Percentiles rank a stretch among this genome's conserved stretches.
Evolutionary conservation across 208 protist genomes (phyloP).

Genomic region (Naegleria lovaniensis): DNA sequence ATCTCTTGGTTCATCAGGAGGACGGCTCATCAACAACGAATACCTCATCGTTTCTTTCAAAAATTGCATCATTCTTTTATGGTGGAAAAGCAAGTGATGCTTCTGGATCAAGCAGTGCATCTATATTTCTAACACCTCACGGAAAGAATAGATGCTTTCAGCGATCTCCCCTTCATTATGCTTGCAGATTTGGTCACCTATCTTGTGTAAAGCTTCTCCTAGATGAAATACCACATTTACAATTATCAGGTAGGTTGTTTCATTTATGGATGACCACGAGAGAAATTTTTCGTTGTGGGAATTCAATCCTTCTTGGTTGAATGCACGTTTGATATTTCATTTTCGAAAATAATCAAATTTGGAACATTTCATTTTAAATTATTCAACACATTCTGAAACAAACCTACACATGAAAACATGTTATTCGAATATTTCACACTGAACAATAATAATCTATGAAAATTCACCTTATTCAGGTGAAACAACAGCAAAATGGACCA

Average conservation of each 20-base stretch:
- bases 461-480: background rate
- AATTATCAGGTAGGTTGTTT: background rate
- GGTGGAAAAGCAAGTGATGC: background rate
- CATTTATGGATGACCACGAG: background rate
- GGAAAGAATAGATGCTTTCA: background rate
- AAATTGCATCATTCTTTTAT: background rate
- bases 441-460: no score
- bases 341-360: no score
- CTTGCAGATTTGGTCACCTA: conserved; percentile 6
- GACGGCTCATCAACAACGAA: background rate
- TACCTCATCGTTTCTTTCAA: background rate
- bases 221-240: background rate
- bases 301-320: no score
- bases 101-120: background rate
- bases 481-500: background rate
- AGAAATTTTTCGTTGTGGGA: no score
- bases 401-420: no score
- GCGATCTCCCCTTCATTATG: background rate
- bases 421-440: no score
- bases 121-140: background rate
- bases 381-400: no score
- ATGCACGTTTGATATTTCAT: no score
- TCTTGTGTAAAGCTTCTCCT: background rate
- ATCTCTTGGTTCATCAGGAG: background rate
- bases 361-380: no score